Base-by-base conservation (phyloP, 1,284 basidiomycete genomes). In the Boletellus dicymbophilus region DNA sequence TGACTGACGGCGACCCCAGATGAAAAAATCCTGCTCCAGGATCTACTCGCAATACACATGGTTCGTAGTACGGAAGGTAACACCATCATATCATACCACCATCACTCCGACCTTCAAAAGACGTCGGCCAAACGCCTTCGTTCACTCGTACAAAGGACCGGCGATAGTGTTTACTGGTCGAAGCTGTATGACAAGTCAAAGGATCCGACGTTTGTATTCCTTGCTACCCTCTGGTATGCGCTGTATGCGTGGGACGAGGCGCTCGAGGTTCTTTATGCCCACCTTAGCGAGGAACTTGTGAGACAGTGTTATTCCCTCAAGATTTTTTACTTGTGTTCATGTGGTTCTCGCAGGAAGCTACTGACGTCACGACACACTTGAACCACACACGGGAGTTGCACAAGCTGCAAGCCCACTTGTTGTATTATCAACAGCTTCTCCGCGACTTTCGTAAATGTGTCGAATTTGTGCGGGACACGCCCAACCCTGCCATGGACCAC, bases 231-330 rank as follows among this genome's bases (percentile, higher is more conserved):
- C 38, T 82, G 81, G 80, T 78, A 82, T 45, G 77, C 78, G 6
- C 54, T 81, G 51, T 82, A 81, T 55, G 77, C 77, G 0, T 82
- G 80, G 79, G 81, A 83, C 47, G 73, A 83, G 55, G 70, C 79
- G 0, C 57, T 82, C 8, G 80, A 81, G 51, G 65, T 68, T 30
- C 61, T 83, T 33, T 80, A 80, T 45, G 52, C 61, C 2, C 73
- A 81, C 55, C 72, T 83, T 31, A 74, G 69, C 52, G 60, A 55
- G 37, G 26, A 37, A 33, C 66, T 81, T 42, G 80, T 80, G 53
- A 48, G 56, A 65, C 11, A 4, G 2, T 21, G n/a, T n/a, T n/a
- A 4, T 44, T 44, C 16, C 4, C 7, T 43, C n/a, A 22, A 25
- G n/a, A n/a, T n/a, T 6, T 8, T 44, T 34, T 39, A 25, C 20